Evolutionary conservation across 768 basidiomycete genomes (phyloP), one percentile per base, ranked within the genome.

Genomic region (Russula compacta): DNA sequence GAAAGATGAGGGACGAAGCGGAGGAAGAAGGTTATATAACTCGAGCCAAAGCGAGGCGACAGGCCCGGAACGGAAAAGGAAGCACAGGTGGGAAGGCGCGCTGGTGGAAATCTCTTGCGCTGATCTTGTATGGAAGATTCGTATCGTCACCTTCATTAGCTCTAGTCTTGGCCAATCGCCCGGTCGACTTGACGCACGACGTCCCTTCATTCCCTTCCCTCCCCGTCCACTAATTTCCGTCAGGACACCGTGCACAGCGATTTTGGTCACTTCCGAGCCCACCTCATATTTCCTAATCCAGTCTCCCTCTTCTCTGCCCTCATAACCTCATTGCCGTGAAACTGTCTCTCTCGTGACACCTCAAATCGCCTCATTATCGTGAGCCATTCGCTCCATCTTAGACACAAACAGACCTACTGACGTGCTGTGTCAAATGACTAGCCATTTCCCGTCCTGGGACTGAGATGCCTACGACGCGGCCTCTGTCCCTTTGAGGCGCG

Each of bases 1-100:
- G 66, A 38, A 53, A 53, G 52, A 54, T 54, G 57, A 52, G 60
- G 48, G 52, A 51, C 9, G 50, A 48, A 43, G 51, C 46, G 56
- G 61, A 53, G 56, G 55, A 57, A 39, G 61, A 53, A 57, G 60
- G 60, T 63, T 64, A 64, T 64, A 64, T 64, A 64, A 58, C 51
- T 63, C 40, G 40, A 39, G 36, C 50, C 51, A 67, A 74, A 75
- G n/a, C 39, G 52, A 53, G 61, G 35, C 52, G 61, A 63, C 61
- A 63, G 69, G 56, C 52, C 67, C 50, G 38, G 48, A 53, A 60
- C 63, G 67, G 61, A 63, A 63, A 63, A 63, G 56, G 61, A 63
- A 63, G 61, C 61, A 17, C 46, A 53, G 35, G 43, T 52, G 52
- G 40, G 61, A 53, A 39, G 33, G 51, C 54, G 61, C 56, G 56